Evolutionary conservation across 805 yeast genomes (phyloP), one percentile per base, ranked within the genome.

Genomic region (Saccharomycopsis javanensis): DNA sequence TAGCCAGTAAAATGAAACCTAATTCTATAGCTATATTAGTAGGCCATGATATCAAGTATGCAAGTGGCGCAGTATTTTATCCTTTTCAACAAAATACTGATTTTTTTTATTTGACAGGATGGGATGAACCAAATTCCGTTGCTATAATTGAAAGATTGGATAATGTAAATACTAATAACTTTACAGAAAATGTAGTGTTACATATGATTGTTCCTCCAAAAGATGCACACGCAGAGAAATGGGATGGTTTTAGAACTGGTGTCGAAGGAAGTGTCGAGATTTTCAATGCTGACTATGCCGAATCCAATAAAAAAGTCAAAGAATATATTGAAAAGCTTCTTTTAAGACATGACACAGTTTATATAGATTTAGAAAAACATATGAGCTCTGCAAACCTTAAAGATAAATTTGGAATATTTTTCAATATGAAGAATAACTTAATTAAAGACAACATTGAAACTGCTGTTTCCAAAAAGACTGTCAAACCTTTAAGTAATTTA

Each of bases 181-280:
- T 46, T 7, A 35, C 57, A 1, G 60, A 57, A 15, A 57, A 57
- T 54, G 74, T 80, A 35, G 68, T 78, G 7, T 79, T 87, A 62
- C 92, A 88, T 64, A 79, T 94, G 85, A 72, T 90, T 53, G 96
- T 92, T 2, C 96, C 90, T 2, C 90, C 89, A 15, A 85, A 86
- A 67, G 86, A 91, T 66, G 78, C 81, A 5, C 76, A 75, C 53
- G 80, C 79, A 23, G 99, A 94, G 70, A 81, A 85, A 61, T 94
- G 99, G 99, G 97, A 92, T 64, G 99, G 99, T 11, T 84, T 80
- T 50, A 79, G 96, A 64, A 85, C 95, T 16, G 99, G 99, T 1
- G 77, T 83, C 3, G 80, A 83, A 52, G 96, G 95, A 15, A 96
- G 85, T 0, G 72, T 71, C 45, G 92, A 89, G 53, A 81, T 83